Base-by-base conservation (phyloP, 148 eudicot genomes). In the Chenopodium berlandieri region DNA sequence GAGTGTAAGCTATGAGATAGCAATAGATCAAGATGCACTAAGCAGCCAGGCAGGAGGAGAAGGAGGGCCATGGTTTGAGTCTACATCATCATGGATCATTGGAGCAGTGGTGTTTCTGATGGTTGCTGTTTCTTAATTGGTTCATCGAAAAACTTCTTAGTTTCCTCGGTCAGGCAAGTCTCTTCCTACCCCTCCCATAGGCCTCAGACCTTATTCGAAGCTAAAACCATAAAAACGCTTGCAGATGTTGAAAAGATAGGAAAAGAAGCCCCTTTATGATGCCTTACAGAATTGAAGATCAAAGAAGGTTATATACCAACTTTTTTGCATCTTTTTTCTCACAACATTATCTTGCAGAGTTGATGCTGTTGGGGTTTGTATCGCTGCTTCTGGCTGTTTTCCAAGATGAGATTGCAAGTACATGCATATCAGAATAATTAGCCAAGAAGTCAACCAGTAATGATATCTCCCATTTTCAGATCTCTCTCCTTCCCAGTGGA, bases 351-450 rank as follows among this genome's bases (percentile, higher is more conserved):
- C 2, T 10, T 77, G 50, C 84, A 85, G 87, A 85, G 79, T 71
- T 85, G 81, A 85, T 85, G 87, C 32, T 85, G 22, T 75, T 85
- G 82, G 84, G 87, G 9, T 85, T 85, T 34, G 62, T 85, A 69
- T 82, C 87, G 22, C 67, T 85, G 25, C 17, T 85, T 66, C 85
- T 85, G 7, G 85, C 82, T 65, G 78, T 85, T 64, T 56, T 85
- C 48, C 87, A 85, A 82, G 85, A 75, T 10, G 32, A 78, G 1
- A 50, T 85, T 71, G 65, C 27, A 19, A 65, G 31, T 22, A 69
- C 62, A 67, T 85, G 87, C 74, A 44, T 85, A 13, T 76, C 80
- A 12, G 69, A 78, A 54, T n/a, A 25, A 22, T 54, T 75, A 17
- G 77, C 40, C 9, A 32, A 47, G 2, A 71, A 30, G 54, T 56